Evolutionary conservation across 1,284 basidiomycete genomes (phyloP).

Genomic region (Marasmius tenuissimus): DNA sequence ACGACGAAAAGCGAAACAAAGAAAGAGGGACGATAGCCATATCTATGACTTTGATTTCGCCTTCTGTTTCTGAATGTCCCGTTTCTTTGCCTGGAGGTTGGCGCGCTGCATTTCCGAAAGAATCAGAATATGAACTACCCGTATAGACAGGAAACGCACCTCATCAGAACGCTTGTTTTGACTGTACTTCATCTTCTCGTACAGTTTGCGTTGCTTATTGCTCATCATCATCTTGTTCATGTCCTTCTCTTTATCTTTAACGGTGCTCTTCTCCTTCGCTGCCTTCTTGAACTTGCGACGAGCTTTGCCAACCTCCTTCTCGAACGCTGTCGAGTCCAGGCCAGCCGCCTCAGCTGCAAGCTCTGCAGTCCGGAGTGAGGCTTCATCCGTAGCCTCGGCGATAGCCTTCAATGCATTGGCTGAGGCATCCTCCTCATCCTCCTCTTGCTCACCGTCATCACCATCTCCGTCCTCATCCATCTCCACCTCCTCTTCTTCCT

Average conservation of each 20-base stretch:
- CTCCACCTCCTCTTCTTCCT: conserved; percentile 24
- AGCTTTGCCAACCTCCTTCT: conserved; percentile 75
- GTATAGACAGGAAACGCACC: conserved; percentile 48
- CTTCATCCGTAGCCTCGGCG: conserved; percentile 63
- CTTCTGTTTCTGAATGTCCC: conserved; percentile 59
- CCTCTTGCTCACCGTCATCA: conserved; percentile 36
- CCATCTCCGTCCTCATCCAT: conserved; percentile 18
- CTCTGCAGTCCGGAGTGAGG: conserved; percentile 85
- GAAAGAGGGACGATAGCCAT: too few species aligned
- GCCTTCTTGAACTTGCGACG: conserved; percentile 50
- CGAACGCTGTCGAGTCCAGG: conserved; percentile 82
- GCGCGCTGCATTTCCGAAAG: conserved; percentile 44
- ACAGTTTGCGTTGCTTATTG: conserved; percentile 94
- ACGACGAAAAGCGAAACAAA: too few species aligned
- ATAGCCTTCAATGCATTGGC: conserved; percentile 44
- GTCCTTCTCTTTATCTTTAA: conserved; percentile 67
- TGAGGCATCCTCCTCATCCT: conserved; percentile 30
- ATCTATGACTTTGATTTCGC: conserved; percentile 30
- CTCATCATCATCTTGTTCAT: conserved; percentile 99
- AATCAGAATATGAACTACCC: conserved; percentile 2
- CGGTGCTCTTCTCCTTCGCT: conserved; percentile 25
- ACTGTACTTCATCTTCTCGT: conserved; percentile 93
- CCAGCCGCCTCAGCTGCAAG: conserved; percentile 92
- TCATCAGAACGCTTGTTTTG: conserved; percentile 80
- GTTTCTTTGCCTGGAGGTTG: conserved; percentile 61